Conservation (phyloP, 805 yeast species). For the Kuraishia borneana region DNA sequence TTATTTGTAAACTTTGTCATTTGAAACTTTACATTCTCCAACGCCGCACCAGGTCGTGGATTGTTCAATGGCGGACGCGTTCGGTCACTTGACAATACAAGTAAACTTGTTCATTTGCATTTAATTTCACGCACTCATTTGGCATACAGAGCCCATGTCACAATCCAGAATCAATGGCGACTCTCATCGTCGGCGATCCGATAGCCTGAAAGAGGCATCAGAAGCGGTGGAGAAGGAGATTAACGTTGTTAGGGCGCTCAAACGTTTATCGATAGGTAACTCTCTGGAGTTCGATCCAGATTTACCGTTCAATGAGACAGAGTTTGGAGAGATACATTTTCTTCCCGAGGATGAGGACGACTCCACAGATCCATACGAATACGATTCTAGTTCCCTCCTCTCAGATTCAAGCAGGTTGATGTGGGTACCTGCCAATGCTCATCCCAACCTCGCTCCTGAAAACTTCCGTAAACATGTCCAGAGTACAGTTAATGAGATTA, state of each 20-base stretch:
- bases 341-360: conserved; percentile 3
- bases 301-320: conserved; percentile 30
- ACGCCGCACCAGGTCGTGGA: too few species aligned
- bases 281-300: conserved; percentile 59
- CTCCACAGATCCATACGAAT: neutral
- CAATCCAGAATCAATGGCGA: too few species aligned
- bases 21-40: too few species aligned
- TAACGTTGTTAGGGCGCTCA: conserved; percentile 61
- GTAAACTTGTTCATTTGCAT: too few species aligned
- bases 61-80: too few species aligned
- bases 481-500: conserved; percentile 38
- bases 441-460: conserved; percentile 93
- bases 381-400: conserved; percentile 8
- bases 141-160: too few species aligned
- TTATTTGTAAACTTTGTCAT: too few species aligned
- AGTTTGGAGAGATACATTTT: conserved; percentile 8
- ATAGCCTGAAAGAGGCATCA: conserved; percentile 48
- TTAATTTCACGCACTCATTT: too few species aligned
- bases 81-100: too few species aligned
- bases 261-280: conserved; percentile 62
- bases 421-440: conserved; percentile 95
- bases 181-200: conserved; percentile 3
- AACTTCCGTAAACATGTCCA: conserved; percentile 63
- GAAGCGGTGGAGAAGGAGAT: conserved; percentile 68
- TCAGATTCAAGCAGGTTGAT: conserved; percentile 38